Percentiles rank a stretch among this genome's conserved stretches.
Evolutionary conservation across 371 early-diverging fungal genomes (phyloP).

Genomic region (Apophysomyces ossiformis): DNA sequence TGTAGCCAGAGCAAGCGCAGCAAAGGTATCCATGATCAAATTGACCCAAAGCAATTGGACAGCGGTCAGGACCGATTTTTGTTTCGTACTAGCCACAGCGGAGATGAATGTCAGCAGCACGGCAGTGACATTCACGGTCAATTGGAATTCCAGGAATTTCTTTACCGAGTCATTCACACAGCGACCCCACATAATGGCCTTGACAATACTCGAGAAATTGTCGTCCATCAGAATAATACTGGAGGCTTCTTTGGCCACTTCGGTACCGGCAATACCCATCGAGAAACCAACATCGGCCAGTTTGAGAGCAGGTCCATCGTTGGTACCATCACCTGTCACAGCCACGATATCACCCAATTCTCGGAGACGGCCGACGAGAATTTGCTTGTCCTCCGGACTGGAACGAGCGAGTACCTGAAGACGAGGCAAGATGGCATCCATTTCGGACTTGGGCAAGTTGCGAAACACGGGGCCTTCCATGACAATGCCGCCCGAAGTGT

Average conservation of each 20-base stretch:
- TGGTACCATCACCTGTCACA: constrained; percentile 82
- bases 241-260: constrained; percentile 80
- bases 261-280: constrained; percentile 82
- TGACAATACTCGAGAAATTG: constrained; percentile 75
- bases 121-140: constrained; percentile 75
- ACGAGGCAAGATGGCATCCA: constrained; percentile 65
- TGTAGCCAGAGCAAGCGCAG: constrained; percentile 74
- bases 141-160: constrained; percentile 80
- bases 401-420: constrained; percentile 77
- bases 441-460: constrained; percentile 56
- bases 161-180: constrained; percentile 78
- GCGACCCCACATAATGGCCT: constrained; percentile 78
- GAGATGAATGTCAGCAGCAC: constrained; percentile 67
- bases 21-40: constrained; percentile 79
- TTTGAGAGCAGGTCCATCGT: constrained; percentile 80
- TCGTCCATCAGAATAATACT: constrained; percentile 80
- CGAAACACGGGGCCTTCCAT: constrained; percentile 77
- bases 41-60: constrained; percentile 81
- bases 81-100: constrained; percentile 41
- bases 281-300: constrained; percentile 78
- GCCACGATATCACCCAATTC: constrained; percentile 73
- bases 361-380: constrained; percentile 67
- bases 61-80: constrained; percentile 63
- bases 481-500: constrained; percentile 61
- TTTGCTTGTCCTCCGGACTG: constrained; percentile 74